phyloP scores from a whole-genome alignment of 2,329 filamentous ascomycete species.

The Paraphoma chrysanthemicola region DNA sequence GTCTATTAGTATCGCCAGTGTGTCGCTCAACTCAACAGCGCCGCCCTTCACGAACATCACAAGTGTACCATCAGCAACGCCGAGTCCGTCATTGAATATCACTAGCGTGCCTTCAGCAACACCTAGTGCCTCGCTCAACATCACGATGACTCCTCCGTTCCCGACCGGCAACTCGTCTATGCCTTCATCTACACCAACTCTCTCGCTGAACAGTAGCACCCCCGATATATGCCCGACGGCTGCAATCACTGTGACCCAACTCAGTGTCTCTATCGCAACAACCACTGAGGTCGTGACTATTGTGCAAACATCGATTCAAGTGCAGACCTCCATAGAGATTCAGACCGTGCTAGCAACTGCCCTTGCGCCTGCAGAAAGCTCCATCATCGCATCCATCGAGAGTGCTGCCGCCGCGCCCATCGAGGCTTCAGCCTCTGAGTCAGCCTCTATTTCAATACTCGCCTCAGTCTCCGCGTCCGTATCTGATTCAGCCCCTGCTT shows the following conservation, averaged over 20 bases:
- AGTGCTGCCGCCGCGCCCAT: no score
- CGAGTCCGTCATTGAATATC: constrained; percentile 7
- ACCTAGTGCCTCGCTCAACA: constrained; percentile 16
- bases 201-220: constrained; percentile 17
- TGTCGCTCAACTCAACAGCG: background rate
- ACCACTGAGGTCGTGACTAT: constrained; percentile 16
- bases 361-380: constrained; percentile 1
- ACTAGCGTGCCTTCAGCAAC: constrained; percentile 14
- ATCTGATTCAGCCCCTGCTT: no score
- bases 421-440: no score
- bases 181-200: constrained; percentile 17
- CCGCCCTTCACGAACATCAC: constrained; percentile 8
- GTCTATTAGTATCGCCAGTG: constrained; percentile 1
- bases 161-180: constrained; percentile 17
- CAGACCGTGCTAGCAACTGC: background rate
- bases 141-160: constrained; percentile 11
- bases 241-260: constrained; percentile 10
- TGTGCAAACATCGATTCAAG: background rate
- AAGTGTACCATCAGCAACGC: constrained; percentile 13
- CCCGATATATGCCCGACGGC: constrained; percentile 17
- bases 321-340: background rate
- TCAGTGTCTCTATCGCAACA: constrained; percentile 7
- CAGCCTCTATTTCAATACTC: background rate
- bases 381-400: background rate
- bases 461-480: background rate